phyloP scores from a whole-genome alignment of 345 rosid species.

The Syzygium jambos region DNA sequence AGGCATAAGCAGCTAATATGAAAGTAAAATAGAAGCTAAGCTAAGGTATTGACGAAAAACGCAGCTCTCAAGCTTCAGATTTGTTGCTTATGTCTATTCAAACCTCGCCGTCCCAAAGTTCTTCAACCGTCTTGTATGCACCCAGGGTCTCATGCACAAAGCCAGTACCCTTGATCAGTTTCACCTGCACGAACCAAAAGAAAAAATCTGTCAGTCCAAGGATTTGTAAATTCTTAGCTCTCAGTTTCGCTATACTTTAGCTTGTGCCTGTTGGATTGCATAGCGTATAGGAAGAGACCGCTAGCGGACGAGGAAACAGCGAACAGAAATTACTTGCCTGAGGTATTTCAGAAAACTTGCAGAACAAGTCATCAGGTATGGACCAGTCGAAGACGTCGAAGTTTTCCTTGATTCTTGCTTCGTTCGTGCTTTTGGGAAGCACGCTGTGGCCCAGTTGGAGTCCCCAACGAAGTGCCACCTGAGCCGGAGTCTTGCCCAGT shows the following conservation, averaged over 20 bases:
- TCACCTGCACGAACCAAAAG: constrained; percentile 34
- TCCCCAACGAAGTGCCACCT: constrained; percentile 86
- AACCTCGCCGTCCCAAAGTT: constrained; percentile 89
- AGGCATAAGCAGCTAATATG: background rate
- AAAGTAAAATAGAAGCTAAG: background rate
- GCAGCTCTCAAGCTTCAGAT: background rate
- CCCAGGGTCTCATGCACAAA: constrained; percentile 54
- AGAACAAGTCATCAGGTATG: constrained; percentile 60
- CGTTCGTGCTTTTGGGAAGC: constrained; percentile 77
- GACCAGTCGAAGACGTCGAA: constrained; percentile 65
- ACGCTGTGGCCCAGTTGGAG: constrained; percentile 82
- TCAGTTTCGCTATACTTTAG: background rate
- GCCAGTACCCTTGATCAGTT: constrained; percentile 40
- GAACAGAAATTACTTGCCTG: constrained; percentile 25
- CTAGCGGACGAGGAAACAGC: background rate
- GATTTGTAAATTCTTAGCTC: background rate
- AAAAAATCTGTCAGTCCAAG: background rate
- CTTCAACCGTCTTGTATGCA: constrained; percentile 49
- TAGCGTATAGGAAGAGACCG: background rate
- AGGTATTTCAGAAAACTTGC: constrained; percentile 59
- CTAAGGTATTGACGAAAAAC: background rate
- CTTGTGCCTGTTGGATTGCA: background rate
- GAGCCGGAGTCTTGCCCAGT: constrained; percentile 77
- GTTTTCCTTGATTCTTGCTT: constrained; percentile 64
- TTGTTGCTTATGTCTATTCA: constrained; percentile 9